Percentiles rank a stretch among this genome's conserved stretches.
phyloP scores from a whole-genome alignment of 1,139 yeast genomes.

The Geotrichum bryndzae region DNA sequence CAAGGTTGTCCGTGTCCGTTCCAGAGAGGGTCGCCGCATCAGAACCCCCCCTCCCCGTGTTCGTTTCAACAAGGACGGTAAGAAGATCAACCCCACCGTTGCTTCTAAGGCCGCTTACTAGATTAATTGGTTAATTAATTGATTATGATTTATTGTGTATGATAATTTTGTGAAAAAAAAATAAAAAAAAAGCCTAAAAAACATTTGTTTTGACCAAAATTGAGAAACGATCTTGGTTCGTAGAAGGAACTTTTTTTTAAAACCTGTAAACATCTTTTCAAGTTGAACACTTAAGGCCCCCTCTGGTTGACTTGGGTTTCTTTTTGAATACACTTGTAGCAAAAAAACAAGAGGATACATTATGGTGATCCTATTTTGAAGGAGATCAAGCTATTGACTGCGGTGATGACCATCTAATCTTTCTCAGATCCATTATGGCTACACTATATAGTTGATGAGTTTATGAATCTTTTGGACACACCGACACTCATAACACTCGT shows the following conservation, averaged over 20 bases:
- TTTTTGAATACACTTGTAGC: no score
- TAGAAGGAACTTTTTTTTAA: background rate
- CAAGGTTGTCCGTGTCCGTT: constrained; percentile 99
- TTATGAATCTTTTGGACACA: no score
- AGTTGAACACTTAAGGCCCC: background rate
- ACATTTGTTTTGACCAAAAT: background rate
- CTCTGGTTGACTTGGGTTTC: background rate
- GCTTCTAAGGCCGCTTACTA: constrained; percentile 88
- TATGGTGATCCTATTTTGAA: no score
- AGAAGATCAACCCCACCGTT: constrained; percentile 93
- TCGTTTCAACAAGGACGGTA: constrained; percentile 89
- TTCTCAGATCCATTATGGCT: no score
- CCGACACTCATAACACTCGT: no score
- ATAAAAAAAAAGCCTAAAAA: constrained; percentile 4
- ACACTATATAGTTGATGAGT: no score
- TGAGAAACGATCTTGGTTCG: background rate
- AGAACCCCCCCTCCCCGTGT: constrained; percentile 99
- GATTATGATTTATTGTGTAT: constrained; percentile 1
- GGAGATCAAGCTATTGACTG: no score
- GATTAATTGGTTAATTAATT: constrained; percentile 9
- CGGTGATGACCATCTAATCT: no score
- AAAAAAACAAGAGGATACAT: no score
- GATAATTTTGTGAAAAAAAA: background rate
- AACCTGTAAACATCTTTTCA: background rate
- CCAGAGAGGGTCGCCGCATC: constrained; percentile 96